Evolutionary conservation across 768 basidiomycete species (phyloP).

Genomic region (Tylopilus cervinicoccineus): DNA sequence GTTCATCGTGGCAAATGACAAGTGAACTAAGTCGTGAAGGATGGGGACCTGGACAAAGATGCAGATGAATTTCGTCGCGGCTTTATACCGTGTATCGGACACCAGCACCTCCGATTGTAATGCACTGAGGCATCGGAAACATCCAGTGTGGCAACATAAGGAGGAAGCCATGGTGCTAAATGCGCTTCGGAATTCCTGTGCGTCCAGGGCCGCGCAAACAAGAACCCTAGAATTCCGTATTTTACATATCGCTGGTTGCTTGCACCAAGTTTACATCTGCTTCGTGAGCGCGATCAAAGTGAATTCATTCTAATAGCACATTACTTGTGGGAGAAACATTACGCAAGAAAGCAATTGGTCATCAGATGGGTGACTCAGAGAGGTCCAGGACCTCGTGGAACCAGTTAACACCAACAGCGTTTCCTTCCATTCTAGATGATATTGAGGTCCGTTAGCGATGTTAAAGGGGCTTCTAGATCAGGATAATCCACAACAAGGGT

Average conservation of each 20-base stretch:
- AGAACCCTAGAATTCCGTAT: conserved; percentile 16
- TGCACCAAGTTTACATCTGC: conserved; percentile 7
- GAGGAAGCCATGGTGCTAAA: conserved; percentile 10
- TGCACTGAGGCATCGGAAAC: neutral
- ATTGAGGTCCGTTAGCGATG: conserved; percentile 11
- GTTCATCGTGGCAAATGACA: conserved; percentile 15
- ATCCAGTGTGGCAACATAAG: conserved; percentile 10
- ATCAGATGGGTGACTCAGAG: conserved; percentile 9
- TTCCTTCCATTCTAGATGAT: conserved; percentile 21
- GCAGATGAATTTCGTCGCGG: neutral
- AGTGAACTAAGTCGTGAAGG: neutral
- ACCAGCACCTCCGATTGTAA: conserved; percentile 1
- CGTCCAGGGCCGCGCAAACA: conserved; percentile 14
- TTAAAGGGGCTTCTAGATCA: conserved; percentile 9
- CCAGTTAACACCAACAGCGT: neutral
- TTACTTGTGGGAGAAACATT: conserved; percentile 17
- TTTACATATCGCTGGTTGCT: conserved; percentile 8
- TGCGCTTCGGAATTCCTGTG: conserved; percentile 15
- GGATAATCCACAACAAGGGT: conserved; percentile 1
- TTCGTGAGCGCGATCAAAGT: conserved; percentile 3
- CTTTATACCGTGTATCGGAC: conserved; percentile 22
- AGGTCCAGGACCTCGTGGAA: conserved; percentile 20
- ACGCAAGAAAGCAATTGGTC: conserved; percentile 7
- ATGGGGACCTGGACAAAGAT: neutral
- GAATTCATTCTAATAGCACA: conserved; percentile 2